Evolutionary conservation across 1,284 basidiomycete genomes (phyloP).

Genomic region (Ustilago shanxiensis): DNA sequence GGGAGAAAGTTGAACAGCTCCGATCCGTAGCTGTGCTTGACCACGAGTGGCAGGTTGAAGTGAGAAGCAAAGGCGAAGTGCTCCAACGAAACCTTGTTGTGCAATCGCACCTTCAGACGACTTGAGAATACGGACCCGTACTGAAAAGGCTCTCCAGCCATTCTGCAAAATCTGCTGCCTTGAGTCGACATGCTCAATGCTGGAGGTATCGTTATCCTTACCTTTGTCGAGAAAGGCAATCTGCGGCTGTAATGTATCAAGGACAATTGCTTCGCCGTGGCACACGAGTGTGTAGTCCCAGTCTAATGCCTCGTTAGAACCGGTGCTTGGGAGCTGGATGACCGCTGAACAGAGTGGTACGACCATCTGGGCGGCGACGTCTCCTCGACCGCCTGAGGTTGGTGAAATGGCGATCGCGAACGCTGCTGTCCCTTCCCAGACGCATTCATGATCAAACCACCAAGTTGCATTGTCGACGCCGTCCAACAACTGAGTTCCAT

Average conservation of each 20-base stretch:
- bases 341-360: slow-evolving; percentile 34
- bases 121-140: neutral
- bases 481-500: neutral
- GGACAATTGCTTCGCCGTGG: neutral
- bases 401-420: slow-evolving; percentile 3
- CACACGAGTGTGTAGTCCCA: slow-evolving; percentile 23
- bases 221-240: neutral
- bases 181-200: neutral
- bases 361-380: neutral
- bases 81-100: neutral
- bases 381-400: neutral
- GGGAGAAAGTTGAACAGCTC: slow-evolving; percentile 23
- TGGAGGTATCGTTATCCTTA: neutral
- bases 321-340: neutral
- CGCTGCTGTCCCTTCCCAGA: slow-evolving; percentile 24
- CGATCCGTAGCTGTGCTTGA: slow-evolving; percentile 10
- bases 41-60: neutral
- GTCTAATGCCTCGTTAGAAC: neutral
- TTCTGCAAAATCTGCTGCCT: neutral
- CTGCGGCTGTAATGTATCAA: neutral
- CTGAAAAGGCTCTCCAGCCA: slow-evolving; percentile 15
- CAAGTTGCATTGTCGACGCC: slow-evolving; percentile 1
- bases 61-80: slow-evolving; percentile 22
- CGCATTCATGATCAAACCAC: slow-evolving; percentile 20
- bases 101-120: neutral